Base-by-base conservation (phyloP, 139 green algal genomes). In the Tetradesmus lagerheimii region DNA sequence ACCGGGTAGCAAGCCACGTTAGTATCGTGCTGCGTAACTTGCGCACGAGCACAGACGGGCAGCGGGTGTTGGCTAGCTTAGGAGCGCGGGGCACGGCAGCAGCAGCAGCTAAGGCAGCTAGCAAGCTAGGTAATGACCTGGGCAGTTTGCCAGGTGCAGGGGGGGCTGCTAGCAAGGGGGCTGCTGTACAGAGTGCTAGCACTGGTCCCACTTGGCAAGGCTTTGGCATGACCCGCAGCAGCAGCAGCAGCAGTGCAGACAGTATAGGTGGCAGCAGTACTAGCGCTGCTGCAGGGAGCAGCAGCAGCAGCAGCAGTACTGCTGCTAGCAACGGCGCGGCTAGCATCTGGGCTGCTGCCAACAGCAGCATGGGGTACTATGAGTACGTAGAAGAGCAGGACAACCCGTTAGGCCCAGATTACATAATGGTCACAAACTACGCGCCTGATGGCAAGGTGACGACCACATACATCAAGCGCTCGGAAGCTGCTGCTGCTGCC, bases 41-140 rank as follows among this genome's bases (percentile, higher is more conserved):
- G 74, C 31, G 85, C 35, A 89, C 85, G 23, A 89, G 85, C 74
- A 89, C 85, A 43, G 85, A 89, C 31, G 85, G 85, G 4, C 41
- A 89, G 85, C 37, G 57, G 85, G 38, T 89, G 11, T 12, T 83
- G 45, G 31, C 50, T 0, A 64, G 85, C 15, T 41, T 84, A 29
- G 64, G 71, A 1, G 50, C 41, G 12, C 39, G 71, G 2, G 77
- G 66, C 41, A 53, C 31, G 2, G 75, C 53, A 53, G 31, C 43
- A 84, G 43, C 31, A 76, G 71, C 43, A 35, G 41, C 29, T 35
- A 31, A 39, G 84, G 64, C n/a, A 31, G 23, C 5, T n/a, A 34
- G 62, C 38, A 39, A 53, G 27, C 11, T 2, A 37, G 71, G 71
- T 4, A 29, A n/a, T 38, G 31, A 83, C 4, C 38, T 53, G 77